These are phyloP conservation scores for Zygotorulaspora mrakii DNA, from an alignment of 1,139 yeast species.

Conservation along the genomic window DNA sequence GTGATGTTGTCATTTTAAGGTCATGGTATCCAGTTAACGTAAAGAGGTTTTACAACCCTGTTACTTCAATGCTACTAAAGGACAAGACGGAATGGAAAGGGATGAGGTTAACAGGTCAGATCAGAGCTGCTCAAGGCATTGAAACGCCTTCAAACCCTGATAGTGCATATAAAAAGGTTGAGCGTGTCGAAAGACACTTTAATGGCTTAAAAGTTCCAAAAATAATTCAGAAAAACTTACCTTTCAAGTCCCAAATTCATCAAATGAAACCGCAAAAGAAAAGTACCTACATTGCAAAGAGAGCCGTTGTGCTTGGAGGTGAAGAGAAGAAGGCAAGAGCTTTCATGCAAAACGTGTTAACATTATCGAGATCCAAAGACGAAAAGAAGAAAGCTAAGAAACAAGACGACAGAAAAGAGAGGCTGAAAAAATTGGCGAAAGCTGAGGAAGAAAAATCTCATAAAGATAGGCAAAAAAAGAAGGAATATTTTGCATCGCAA, in stretches of 20 bases:
- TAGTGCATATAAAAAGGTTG: slow-evolving; percentile 72
- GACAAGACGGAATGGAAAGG: slow-evolving; percentile 91
- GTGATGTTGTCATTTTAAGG: slow-evolving; percentile 83
- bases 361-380: slow-evolving; percentile 82
- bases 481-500: slow-evolving; percentile 73
- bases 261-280: slow-evolving; percentile 86
- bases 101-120: slow-evolving; percentile 91
- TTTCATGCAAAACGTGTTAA: slow-evolving; percentile 79
- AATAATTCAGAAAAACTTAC: slow-evolving; percentile 68
- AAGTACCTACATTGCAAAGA: slow-evolving; percentile 77
- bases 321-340: slow-evolving; percentile 93
- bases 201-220: slow-evolving; percentile 84
- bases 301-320: slow-evolving; percentile 90
- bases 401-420: slow-evolving; percentile 69
- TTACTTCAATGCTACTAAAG: slow-evolving; percentile 73
- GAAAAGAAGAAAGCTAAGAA: slow-evolving; percentile 72
- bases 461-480: slow-evolving; percentile 79
- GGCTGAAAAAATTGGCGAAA: slow-evolving; percentile 70
- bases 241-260: slow-evolving; percentile 86
- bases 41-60: slow-evolving; percentile 91
- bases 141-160: slow-evolving; percentile 66
- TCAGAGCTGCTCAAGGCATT: slow-evolving; percentile 70
- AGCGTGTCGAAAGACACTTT: slow-evolving; percentile 81
- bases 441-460: slow-evolving; percentile 66
- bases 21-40: slow-evolving; percentile 97